These are phyloP conservation scores for Aspergillus baeticus DNA, from an alignment of 495 filamentous ascomycete genomes.

Conservation along the genomic window DNA sequence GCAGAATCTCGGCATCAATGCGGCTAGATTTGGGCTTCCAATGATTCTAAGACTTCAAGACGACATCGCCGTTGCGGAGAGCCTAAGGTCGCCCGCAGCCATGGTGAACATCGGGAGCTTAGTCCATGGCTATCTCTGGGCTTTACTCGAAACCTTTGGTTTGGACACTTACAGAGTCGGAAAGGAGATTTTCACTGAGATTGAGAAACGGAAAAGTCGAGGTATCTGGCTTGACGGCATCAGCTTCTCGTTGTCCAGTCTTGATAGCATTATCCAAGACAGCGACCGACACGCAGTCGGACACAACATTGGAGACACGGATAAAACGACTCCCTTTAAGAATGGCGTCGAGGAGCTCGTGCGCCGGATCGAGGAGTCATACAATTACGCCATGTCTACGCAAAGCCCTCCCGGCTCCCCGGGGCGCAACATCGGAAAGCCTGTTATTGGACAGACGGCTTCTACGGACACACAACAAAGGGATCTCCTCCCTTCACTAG, in stretches of 20 bases:
- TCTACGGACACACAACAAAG: conserved; percentile 31
- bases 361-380: conserved; percentile 67
- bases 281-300: conserved; percentile 18
- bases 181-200: conserved; percentile 69
- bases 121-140: conserved; percentile 84
- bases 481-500: conserved; percentile 37
- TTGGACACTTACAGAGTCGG: conserved; percentile 67
- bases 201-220: conserved; percentile 66
- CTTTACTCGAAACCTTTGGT: conserved; percentile 72
- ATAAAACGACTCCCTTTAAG: conserved; percentile 34
- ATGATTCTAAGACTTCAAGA: conserved; percentile 88
- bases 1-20: conserved; percentile 79
- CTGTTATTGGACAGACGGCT: conserved; percentile 48
- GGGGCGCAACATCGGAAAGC: conserved; percentile 60
- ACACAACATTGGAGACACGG: conserved; percentile 7
- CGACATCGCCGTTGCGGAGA: conserved; percentile 66
- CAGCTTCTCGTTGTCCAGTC: conserved; percentile 50
- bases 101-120: conserved; percentile 80
- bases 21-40: conserved; percentile 71
- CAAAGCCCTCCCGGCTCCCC: conserved; percentile 71
- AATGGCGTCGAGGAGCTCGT: conserved; percentile 57
- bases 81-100: conserved; percentile 45
- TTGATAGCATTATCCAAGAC: conserved; percentile 45
- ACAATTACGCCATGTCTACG: conserved; percentile 54
- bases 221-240: conserved; percentile 73